Evolutionary conservation across 495 filamentous ascomycete genomes (phyloP).

Genomic region (Cairneyella variabilis): DNA sequence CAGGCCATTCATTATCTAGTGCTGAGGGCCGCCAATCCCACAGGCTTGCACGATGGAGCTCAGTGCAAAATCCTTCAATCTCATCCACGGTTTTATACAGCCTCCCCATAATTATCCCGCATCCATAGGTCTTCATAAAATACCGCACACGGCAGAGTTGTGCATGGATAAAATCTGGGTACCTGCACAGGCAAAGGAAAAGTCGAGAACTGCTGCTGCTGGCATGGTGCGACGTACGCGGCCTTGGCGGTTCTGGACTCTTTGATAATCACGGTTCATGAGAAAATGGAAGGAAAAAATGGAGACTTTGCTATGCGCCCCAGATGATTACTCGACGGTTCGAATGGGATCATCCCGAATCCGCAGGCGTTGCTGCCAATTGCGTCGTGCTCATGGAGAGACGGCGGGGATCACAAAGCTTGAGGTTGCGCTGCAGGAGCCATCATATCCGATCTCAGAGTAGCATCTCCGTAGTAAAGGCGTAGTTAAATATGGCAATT

Average conservation of each 20-base stretch:
- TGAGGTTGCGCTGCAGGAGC: background rate
- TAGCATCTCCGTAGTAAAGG: background rate
- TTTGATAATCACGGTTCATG: background rate
- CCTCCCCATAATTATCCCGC: background rate
- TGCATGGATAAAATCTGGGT: background rate
- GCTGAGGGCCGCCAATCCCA: background rate
- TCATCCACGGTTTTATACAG: background rate
- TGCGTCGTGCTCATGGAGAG: background rate
- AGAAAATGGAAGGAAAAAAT: background rate
- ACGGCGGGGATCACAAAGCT: constrained; percentile 1
- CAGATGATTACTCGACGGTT: background rate
- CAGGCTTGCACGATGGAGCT: background rate
- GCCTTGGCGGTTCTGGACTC: constrained; percentile 7
- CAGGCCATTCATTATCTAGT: background rate
- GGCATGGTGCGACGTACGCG: constrained; percentile 2
- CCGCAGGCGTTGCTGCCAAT: background rate
- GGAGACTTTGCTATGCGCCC: background rate
- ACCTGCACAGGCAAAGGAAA: background rate
- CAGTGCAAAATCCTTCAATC: background rate
- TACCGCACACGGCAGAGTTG: background rate
- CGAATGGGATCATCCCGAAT: background rate
- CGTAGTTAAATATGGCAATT: background rate
- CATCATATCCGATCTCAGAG: too few relatives aligned
- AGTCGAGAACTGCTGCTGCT: background rate
- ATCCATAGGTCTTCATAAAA: background rate